Evolutionary conservation across 1,284 basidiomycete genomes (phyloP).

Genomic region (Somion occarium): DNA sequence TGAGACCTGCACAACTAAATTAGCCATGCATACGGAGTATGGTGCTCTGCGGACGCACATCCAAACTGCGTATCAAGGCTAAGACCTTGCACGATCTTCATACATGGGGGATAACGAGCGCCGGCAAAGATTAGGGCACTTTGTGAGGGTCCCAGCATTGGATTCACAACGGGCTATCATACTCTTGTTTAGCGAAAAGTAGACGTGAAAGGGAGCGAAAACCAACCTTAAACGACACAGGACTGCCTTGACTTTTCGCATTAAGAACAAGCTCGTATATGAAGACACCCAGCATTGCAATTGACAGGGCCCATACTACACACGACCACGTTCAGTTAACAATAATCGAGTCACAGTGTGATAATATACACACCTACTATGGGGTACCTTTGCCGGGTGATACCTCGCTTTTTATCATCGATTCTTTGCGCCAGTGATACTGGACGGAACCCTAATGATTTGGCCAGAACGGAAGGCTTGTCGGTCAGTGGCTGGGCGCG

Average conservation of each 20-base stretch:
- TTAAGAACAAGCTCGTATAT: conserved; percentile 81
- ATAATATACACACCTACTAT: conserved; percentile 63
- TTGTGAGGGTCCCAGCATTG: conserved; percentile 88
- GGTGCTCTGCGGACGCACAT: conserved; percentile 42
- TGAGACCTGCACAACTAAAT: conserved; percentile 46
- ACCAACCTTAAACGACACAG: conserved; percentile 74
- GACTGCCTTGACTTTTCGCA: conserved; percentile 65
- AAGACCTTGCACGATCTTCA: conserved; percentile 69
- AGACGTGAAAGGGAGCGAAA: neutral
- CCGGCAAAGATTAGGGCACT: conserved; percentile 85
- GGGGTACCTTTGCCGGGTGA: conserved; percentile 80
- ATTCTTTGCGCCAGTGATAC: conserved; percentile 80
- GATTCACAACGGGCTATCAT: conserved; percentile 58
- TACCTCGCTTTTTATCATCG: conserved; percentile 78
- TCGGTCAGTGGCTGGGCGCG: conserved; percentile 26
- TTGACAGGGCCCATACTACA: conserved; percentile 58
- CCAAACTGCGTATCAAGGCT: conserved; percentile 56
- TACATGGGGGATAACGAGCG: conserved; percentile 89
- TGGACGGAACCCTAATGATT: conserved; percentile 31
- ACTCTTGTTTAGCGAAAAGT: neutral
- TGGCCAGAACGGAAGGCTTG: conserved; percentile 35
- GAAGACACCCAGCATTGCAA: conserved; percentile 67
- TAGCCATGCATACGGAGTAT: neutral
- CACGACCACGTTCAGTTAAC: neutral
- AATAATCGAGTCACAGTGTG: neutral